A percentile compares a stretch with the other conserved stretches of the same genome.
phyloP scores from a whole-genome alignment of 2,329 filamentous ascomycete genomes.

The Septoria petroselini region DNA sequence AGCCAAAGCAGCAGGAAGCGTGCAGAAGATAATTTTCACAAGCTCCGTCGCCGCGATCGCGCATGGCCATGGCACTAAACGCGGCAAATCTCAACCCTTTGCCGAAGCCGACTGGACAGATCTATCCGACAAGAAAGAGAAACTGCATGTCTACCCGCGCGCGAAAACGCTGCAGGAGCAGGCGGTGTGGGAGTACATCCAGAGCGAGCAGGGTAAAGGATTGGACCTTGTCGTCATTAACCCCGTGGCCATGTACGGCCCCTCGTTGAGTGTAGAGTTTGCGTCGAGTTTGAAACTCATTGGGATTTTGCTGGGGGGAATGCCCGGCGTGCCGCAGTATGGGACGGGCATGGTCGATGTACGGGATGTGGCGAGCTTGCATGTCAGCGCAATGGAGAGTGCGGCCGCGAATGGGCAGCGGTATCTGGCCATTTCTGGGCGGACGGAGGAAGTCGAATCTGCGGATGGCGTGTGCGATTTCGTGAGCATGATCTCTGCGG shows the following conservation, averaged over 20 bases:
- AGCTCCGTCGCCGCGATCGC: slow-evolving; percentile 21
- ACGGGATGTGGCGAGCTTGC: slow-evolving; percentile 17
- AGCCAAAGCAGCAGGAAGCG: slow-evolving; percentile 13
- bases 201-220: slow-evolving; percentile 1
- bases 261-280: slow-evolving; percentile 18
- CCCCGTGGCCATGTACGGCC: slow-evolving; percentile 20
- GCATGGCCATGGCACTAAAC: slow-evolving; percentile 19
- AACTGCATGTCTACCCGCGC: slow-evolving; percentile 21
- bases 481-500: slow-evolving; percentile 18
- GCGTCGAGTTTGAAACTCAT: slow-evolving; percentile 21
- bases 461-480: slow-evolving; percentile 18
- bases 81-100: slow-evolving; percentile 18
- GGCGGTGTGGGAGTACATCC: slow-evolving; percentile 20
- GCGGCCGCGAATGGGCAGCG: slow-evolving; percentile 16
- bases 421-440: slow-evolving; percentile 18
- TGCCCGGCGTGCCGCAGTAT: slow-evolving; percentile 21
- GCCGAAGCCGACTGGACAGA: slow-evolving; percentile 25
- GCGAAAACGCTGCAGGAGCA: slow-evolving; percentile 24
- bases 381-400: slow-evolving; percentile 16
- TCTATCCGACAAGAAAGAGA: slow-evolving; percentile 21
- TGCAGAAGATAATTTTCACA: slow-evolving; percentile 20
- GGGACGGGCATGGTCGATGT: slow-evolving; percentile 23
- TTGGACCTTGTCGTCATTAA: slow-evolving; percentile 19
- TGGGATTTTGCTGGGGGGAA: slow-evolving; percentile 16
- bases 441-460: not conserved